Conservation (phyloP, 371 early-diverging fungal species). For the Saksenaea vasiformis region DNA sequence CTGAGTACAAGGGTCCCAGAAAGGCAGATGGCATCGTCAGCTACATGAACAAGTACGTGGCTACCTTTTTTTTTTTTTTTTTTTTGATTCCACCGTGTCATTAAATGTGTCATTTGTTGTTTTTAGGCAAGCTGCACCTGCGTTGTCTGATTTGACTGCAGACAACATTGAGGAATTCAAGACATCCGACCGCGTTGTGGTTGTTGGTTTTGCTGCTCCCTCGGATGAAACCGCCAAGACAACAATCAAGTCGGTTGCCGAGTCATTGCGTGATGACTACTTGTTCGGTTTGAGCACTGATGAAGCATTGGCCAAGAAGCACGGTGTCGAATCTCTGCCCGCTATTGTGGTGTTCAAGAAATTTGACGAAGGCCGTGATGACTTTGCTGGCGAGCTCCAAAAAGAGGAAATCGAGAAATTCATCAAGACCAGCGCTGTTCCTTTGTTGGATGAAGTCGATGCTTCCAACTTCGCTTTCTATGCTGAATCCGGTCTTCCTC, state of each 20-base stretch:
- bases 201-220: constrained; percentile 77
- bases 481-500: constrained; percentile 81
- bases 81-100: neutral
- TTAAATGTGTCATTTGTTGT: neutral
- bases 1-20: constrained; percentile 85
- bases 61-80: no score
- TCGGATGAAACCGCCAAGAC: constrained; percentile 62
- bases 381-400: constrained; percentile 57
- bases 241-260: constrained; percentile 66
- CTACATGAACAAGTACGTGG: constrained; percentile 86
- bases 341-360: constrained; percentile 83
- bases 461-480: constrained; percentile 85
- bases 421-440: constrained; percentile 76
- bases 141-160: constrained; percentile 67
- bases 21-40: constrained; percentile 81
- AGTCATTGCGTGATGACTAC: constrained; percentile 78
- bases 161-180: constrained; percentile 75
- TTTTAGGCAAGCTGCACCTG: constrained; percentile 73
- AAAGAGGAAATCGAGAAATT: constrained; percentile 67
- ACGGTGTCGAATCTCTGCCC: constrained; percentile 55
- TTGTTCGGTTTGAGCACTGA: constrained; percentile 80
- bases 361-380: constrained; percentile 85
- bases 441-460: constrained; percentile 88
- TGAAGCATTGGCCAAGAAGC: constrained; percentile 47
- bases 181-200: constrained; percentile 81